These are phyloP conservation scores for grape (Vitis vinifera) DNA, from an alignment of 164 flowering plant genomes.

Conservation along the genomic window DNA sequence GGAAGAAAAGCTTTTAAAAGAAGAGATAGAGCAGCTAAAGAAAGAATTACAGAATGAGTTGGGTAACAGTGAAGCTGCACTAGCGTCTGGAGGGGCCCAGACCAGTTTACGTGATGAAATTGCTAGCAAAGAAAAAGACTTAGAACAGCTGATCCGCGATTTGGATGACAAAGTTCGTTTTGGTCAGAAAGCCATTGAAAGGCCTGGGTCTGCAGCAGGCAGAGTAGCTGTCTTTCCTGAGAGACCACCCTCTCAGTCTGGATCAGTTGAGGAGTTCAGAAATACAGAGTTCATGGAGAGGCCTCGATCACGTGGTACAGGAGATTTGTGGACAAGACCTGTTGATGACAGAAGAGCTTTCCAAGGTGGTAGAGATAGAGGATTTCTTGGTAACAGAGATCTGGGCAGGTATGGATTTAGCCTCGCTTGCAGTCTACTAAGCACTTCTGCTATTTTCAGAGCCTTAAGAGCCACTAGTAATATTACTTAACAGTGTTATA, in stretches of 20 bases:
- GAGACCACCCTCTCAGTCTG: slow-evolving; percentile 67
- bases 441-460: background rate
- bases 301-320: slow-evolving; percentile 63
- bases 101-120: slow-evolving; percentile 30
- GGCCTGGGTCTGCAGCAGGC: slow-evolving; percentile 76
- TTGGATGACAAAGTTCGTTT: slow-evolving; percentile 67
- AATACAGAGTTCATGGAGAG: slow-evolving; percentile 52
- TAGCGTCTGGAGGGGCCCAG: slow-evolving; percentile 35
- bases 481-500: no score
- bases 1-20: slow-evolving; percentile 68
- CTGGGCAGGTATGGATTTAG: slow-evolving; percentile 47
- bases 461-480: no score
- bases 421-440: background rate
- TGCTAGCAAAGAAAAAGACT: slow-evolving; percentile 46
- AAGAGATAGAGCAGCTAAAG: slow-evolving; percentile 61
- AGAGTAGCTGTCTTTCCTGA: slow-evolving; percentile 43
- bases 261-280: slow-evolving; percentile 60
- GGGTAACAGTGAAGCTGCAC: slow-evolving; percentile 17
- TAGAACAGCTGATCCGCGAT: slow-evolving; percentile 57
- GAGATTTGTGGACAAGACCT: slow-evolving; percentile 54
- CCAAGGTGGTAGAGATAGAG: slow-evolving; percentile 58
- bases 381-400: slow-evolving; percentile 58
- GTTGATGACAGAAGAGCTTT: slow-evolving; percentile 61
- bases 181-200: slow-evolving; percentile 51
- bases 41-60: slow-evolving; percentile 41